Base-by-base conservation (phyloP, 2,329 filamentous ascomycete species). In the Trichoderma harzianum region DNA sequence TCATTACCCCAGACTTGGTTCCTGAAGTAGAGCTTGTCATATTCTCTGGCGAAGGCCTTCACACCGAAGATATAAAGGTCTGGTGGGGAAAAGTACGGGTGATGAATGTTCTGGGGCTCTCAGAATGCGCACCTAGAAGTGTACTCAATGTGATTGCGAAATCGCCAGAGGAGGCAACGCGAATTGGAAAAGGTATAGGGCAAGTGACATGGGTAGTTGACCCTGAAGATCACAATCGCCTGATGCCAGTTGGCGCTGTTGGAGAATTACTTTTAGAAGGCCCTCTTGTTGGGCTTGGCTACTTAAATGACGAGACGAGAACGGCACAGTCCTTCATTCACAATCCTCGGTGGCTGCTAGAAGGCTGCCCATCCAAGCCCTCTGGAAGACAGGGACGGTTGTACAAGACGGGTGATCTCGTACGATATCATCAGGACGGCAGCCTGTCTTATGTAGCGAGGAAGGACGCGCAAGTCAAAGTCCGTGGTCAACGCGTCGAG, bases 231-330 rank as follows among this genome's bases (percentile, higher is more conserved):
- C 77, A 81, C 64, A 70, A 84, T 60, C 77, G 75, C 8, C 78
- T 85, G 11, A 76, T 81, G 21, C 83, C 83, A 1, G 72, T 84
- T 7, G 84, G 83, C 2, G 76, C 78, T 3, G 78, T 83, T 5
- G 84, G 84, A 16, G 84, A 86, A 75, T 80, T 86, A 24, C 75
- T 84, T 6, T 77, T 87, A 39, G 84, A 84, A 73, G 85, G 85
- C 1, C 86, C 86, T 2, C 82, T 85, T 30, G 84, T 90, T 28
- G 87, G 86, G 28, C 81, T 84, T 18, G 87, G 86, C 26, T 90
- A 90, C 71, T 78, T 89, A 36, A 84, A 34, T 34, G 32, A 34
- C 32, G 85, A 69, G 84, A 89, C 53, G 80, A 82, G 60, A 87
- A 86, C 32, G 75, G 89, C 87, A 0, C 80, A 80, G 14, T 82